Base-by-base conservation (phyloP, 345 rosid genomes). In the Arabis alpina region DNA sequence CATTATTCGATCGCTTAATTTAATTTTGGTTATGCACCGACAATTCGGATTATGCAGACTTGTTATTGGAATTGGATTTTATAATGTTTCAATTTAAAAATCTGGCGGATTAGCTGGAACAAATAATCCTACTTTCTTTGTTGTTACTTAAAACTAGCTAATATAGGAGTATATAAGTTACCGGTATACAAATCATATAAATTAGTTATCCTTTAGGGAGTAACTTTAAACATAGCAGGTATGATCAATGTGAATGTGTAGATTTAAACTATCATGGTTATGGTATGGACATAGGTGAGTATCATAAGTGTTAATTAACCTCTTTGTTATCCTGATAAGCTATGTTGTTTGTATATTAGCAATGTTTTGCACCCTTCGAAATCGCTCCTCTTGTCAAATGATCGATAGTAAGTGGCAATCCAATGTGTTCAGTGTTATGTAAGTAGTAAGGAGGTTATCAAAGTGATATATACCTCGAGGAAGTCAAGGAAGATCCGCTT, bases 11-110 rank as follows among this genome's bases (percentile, higher is more conserved):
- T 34, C 37, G 50, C 58, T 74, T 68, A 27, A 60, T 74, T 67
- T 36, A 36, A 36, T 67, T 67, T 67, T 53, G 25, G 56, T 57
- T 65, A 56, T 57, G 60, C 53, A 44, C 63, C 69, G 58, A 53
- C 44, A 37, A 36, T 74, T 74, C 68, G 68, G 78, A 61, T 53
- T 61, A 68, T 54, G 42, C 72, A 59, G 55, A 74, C 67, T 59
- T 74, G 14, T 58, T 58, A 24, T 73, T 66, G 67, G 68, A 74
- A 24, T 73, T 66, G 67, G 68, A 74, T 51, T 42, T 30, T 34
- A 73, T 36, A 49, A 24, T 66, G 50, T 41, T 49, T 51, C 43
- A 4, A 66, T 59, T 50, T 16, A 13, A 49, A 41, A 41, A 2
- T 50, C 71, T 65, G 48, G 77, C 6, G 28, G 32, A 65, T 65